phyloP scores from a whole-genome alignment of 768 basidiomycete genomes.

The Myochromella boudieri region DNA sequence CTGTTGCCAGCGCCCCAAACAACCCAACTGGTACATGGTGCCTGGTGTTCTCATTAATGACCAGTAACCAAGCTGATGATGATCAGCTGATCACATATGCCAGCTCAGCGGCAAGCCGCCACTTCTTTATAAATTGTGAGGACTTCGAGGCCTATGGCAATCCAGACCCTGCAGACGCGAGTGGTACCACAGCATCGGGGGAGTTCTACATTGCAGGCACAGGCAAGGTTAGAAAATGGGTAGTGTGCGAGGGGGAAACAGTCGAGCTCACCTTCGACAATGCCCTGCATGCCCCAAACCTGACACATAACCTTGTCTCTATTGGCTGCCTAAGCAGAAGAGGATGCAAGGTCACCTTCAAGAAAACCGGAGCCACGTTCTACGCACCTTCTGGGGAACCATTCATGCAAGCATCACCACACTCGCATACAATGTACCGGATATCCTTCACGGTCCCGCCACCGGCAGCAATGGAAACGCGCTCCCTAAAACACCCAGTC shows the following conservation, averaged over 20 bases:
- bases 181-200: too few relatives aligned
- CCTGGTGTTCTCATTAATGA: too few relatives aligned
- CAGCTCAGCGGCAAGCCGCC: too few relatives aligned
- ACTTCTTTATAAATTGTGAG: too few relatives aligned
- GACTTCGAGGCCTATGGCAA: too few relatives aligned
- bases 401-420: background rate
- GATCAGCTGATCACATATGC: too few relatives aligned
- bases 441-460: background rate
- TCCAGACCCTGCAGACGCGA: too few relatives aligned
- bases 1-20: too few relatives aligned
- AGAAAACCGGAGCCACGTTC: background rate
- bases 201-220: background rate
- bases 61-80: too few relatives aligned
- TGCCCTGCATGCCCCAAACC: background rate
- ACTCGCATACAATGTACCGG: background rate
- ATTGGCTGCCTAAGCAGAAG: background rate
- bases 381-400: background rate
- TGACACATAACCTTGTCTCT: background rate
- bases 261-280: background rate
- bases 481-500: background rate
- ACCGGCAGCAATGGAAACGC: background rate
- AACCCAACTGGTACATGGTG: too few relatives aligned
- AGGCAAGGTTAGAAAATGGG: background rate
- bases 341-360: background rate
- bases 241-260: background rate